These are phyloP conservation scores for Petunia axillaris DNA, from an alignment of 257 asterid species.

Conservation along the genomic window DNA sequence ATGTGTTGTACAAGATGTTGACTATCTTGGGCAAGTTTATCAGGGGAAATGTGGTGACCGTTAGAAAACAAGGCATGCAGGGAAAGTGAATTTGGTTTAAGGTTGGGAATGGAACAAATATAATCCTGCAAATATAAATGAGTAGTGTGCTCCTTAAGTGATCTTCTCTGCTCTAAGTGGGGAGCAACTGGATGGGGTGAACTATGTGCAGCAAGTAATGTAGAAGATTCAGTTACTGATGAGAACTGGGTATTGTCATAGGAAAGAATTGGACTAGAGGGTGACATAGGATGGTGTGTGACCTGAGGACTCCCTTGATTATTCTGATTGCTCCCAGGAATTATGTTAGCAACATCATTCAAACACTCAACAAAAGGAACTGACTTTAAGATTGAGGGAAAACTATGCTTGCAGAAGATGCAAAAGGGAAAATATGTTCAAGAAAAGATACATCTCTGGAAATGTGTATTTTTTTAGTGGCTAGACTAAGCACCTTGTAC, in stretches of 20 bases:
- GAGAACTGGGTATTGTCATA: too few relatives aligned
- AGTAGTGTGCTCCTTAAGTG: too few relatives aligned
- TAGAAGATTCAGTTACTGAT: too few relatives aligned
- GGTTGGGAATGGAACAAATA: neutral
- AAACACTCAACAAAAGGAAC: neutral
- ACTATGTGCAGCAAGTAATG: too few relatives aligned
- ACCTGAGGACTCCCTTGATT: neutral
- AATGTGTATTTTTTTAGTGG: neutral
- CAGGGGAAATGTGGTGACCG: neutral
- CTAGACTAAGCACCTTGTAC: neutral
- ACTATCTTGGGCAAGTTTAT: neutral
- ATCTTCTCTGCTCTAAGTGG: too few relatives aligned
- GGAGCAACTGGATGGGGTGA: too few relatives aligned
- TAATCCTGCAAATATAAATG: too few relatives aligned
- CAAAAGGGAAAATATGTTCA: neutral
- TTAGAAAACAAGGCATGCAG: neutral
- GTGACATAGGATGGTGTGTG: neutral
- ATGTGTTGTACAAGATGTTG: neutral
- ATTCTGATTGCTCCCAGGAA: neutral
- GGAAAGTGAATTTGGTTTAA: neutral
- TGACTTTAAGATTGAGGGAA: neutral
- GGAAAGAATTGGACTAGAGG: too few relatives aligned
- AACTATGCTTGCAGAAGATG: neutral
- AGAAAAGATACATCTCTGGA: slow-evolving; percentile 1
- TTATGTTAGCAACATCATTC: neutral